These are phyloP conservation scores for Daucus carota DNA, from an alignment of 129 eudicot genomes.

Conservation along the genomic window DH1_v3.0 NC_030388.2:29618001-29618500, in stretches of 20 bases:
- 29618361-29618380: conserved; percentile 13
- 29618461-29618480: conserved; percentile 35
- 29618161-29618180: neutral
- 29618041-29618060: conserved; percentile 9
- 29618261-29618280: conserved; percentile 3
- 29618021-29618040: conserved; percentile 16
- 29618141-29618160: neutral
- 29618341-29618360: neutral
- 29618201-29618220: conserved; percentile 30
- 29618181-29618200: conserved; percentile 24
- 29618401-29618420: conserved; percentile 24
- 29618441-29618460: conserved; percentile 9
- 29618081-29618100: neutral
- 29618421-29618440: conserved; percentile 13
- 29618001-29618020: conserved; percentile 20
- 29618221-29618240: conserved; percentile 27
- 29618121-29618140: neutral
- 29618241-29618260: conserved; percentile 24
- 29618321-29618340: conserved; percentile 32
- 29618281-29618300: conserved; percentile 44
- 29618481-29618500: conserved; percentile 43
- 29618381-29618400: conserved; percentile 34
- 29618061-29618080: conserved; percentile 9
- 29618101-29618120: neutral
- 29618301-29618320: conserved; percentile 39